Evolutionary conservation across 257 asterid species (phyloP), one percentile per base, ranked within the genome.

Genomic region (Nicotiana obtusifolia): DNA sequence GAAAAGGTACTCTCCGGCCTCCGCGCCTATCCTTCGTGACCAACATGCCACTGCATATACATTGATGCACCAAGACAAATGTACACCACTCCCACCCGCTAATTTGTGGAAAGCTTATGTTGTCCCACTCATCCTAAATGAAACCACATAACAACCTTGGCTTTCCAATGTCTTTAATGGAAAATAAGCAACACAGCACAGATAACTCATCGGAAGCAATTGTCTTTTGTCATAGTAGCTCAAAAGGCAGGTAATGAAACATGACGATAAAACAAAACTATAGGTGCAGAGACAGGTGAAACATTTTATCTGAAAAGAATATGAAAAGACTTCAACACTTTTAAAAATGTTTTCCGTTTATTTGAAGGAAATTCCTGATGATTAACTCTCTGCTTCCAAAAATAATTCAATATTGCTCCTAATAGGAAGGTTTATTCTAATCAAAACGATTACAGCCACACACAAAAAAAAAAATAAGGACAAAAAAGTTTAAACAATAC

Each of bases 381-480:
- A 20, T 44, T 44, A 41, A 31, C 44, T 41, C 56, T 54, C 20
- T 71, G 59, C 59, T 71, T 71, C 49, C 64, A 47, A n/a, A 71
- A 49, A 60, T 73, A 62, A 76, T 69, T 81, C 54, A 76, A 59
- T 37, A 56, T 59, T 61, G 33, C 61, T 41, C n/a, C 68, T 33
- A 47, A 13, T 49, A 77, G 60, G 47, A 75, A 81, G n/a, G 44
- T 7, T 26, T 78, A 8, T 66, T 35, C 57, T 53, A 75, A 37
- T 52, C 77, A 61, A 67, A 59, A 67, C 52, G 47, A 53, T 26
- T 24, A 20, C 59, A 22, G 33, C 33, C 33, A 3, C 33, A 30
- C 33, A 30, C 33, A 30, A 11, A 77, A 62, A 20, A 79, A 78
- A 78, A 52, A 64, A 78, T 52, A 75, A 65, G 81, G 80, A 80